Evolutionary conservation across 441 rosid genomes (phyloP).

Genomic region (Pelargonium australe): DNA sequence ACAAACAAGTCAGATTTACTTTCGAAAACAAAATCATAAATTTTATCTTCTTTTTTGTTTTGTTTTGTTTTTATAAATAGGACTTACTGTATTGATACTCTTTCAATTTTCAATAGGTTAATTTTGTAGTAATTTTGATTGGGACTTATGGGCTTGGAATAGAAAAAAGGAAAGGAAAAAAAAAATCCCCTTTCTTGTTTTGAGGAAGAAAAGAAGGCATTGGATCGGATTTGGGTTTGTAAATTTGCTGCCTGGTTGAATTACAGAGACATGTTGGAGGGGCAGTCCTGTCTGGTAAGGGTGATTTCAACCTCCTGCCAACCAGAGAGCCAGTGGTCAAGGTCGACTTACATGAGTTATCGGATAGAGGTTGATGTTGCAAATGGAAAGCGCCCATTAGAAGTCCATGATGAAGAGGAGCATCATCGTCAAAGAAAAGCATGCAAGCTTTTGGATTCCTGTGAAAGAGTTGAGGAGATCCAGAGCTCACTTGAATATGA

Average conservation of each 20-base stretch:
- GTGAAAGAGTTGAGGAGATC: slow-evolving; percentile 6
- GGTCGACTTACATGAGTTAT: slow-evolving; percentile 38
- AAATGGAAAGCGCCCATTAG: slow-evolving; percentile 45
- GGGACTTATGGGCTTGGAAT: not conserved
- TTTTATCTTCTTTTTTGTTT: not conserved
- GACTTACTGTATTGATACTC: not conserved
- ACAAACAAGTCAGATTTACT: not conserved
- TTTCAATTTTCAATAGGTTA: not conserved
- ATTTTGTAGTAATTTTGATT: not conserved
- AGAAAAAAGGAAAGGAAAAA: not conserved
- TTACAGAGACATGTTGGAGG: slow-evolving; percentile 71
- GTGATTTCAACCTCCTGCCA: slow-evolving; percentile 67
- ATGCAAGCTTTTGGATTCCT: slow-evolving; percentile 27
- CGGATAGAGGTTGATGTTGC: slow-evolving; percentile 19
- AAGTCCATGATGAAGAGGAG: slow-evolving; percentile 25
- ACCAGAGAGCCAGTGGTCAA: slow-evolving; percentile 47
- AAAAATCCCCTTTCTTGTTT: not conserved
- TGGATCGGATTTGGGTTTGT: slow-evolving; percentile 11
- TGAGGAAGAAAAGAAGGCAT: not conserved
- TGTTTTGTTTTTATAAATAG: not conserved
- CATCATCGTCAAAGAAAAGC: not conserved
- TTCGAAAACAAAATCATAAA: not conserved
- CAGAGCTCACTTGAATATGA: not conserved
- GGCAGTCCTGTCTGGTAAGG: slow-evolving; percentile 54
- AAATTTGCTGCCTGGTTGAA: slow-evolving; percentile 20